Conservation (phyloP, 176 grass and related monocot species). For the Triticum turgidum region DNA sequence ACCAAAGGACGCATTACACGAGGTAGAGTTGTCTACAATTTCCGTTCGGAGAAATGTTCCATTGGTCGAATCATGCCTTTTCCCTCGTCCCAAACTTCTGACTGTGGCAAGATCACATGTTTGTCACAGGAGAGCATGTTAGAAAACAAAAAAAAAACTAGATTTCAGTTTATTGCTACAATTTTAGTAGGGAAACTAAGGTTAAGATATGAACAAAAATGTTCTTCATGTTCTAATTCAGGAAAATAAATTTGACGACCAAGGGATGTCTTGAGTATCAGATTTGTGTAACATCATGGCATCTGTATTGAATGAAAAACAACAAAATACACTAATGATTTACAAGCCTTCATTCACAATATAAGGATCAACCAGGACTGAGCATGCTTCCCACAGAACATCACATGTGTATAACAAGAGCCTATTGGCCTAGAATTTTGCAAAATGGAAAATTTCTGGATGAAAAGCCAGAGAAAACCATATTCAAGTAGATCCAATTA, state of each 20-base stretch:
- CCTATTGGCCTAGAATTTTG: too few relatives aligned
- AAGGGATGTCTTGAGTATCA: background rate
- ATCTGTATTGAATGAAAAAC: background rate
- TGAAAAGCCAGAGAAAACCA: too few relatives aligned
- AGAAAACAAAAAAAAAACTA: background rate
- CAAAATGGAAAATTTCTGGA: too few relatives aligned
- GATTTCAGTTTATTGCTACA: background rate
- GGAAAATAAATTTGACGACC: background rate
- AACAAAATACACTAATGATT: background rate
- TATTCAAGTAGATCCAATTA: too few relatives aligned
- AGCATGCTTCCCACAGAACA: too few relatives aligned
- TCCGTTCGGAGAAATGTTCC: conserved; percentile 19
- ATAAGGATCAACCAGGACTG: too few relatives aligned
- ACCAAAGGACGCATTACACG: conserved; percentile 15
- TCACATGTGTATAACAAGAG: too few relatives aligned
- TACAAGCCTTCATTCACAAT: background rate
- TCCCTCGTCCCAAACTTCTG: conserved; percentile 22
- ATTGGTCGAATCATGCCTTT: conserved; percentile 6
- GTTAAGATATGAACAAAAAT: background rate
- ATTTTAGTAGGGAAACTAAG: background rate
- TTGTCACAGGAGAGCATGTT: background rate
- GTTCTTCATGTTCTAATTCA: background rate
- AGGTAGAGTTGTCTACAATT: conserved; percentile 25
- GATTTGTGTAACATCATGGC: conserved; percentile 12
- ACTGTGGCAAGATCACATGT: conserved; percentile 16